Conservation (phyloP, 2,329 filamentous ascomycete genomes). For the Hypoxylon sp. region DNA sequence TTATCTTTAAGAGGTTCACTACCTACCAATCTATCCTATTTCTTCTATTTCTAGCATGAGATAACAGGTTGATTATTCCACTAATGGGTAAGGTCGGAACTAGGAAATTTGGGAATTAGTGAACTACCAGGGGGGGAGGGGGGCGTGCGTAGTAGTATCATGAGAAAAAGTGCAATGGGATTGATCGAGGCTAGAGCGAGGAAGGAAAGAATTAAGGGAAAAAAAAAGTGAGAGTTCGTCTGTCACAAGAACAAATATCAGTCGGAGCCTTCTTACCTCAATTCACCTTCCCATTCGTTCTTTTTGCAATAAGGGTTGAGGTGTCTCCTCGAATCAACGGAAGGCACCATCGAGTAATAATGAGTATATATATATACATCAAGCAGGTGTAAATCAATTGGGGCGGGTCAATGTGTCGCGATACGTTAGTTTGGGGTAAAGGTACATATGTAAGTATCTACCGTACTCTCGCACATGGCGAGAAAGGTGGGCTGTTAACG, state of each 20-base stretch:
- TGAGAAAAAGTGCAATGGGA: conserved; percentile 8
- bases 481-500: conserved; percentile 10
- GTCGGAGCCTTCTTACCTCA: conserved; percentile 8
- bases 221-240: conserved; percentile 1
- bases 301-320: conserved; percentile 26
- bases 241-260: conserved; percentile 11
- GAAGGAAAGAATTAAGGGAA: conserved; percentile 8
- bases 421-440: conserved; percentile 2
- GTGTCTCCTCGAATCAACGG: conserved; percentile 19
- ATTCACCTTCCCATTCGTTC: conserved; percentile 11
- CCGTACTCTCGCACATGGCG: conserved; percentile 2
- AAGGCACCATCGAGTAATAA: conserved; percentile 17
- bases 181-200: conserved; percentile 22
- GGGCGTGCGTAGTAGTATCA: conserved; percentile 11
- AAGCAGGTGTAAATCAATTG: conserved; percentile 16
- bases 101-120: conserved; percentile 11
- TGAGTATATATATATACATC: background rate
- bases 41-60: conserved; percentile 18
- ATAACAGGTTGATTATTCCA: conserved; percentile 31
- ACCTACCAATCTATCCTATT: conserved; percentile 13
- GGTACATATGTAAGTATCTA: background rate
- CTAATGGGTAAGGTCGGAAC: conserved; percentile 32
- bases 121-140: conserved; percentile 15
- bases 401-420: conserved; percentile 17
- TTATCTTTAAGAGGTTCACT: conserved; percentile 13